Base-by-base conservation (phyloP, 495 filamentous ascomycete genomes). In the Neurospora sublineolata region DNA sequence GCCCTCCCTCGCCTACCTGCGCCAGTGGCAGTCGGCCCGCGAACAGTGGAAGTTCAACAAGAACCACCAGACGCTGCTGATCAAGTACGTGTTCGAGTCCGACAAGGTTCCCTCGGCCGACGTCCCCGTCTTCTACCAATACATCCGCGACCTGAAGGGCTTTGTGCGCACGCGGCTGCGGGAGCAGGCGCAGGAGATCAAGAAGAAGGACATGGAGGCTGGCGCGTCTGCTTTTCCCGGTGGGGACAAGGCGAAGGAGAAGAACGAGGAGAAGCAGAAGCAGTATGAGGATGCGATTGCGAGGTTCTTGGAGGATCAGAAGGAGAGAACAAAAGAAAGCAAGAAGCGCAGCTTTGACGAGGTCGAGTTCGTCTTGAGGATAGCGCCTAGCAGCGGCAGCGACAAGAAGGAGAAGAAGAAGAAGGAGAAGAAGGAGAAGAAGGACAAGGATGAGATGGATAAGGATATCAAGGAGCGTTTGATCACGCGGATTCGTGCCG, bases 21-120 rank as follows among this genome's bases (percentile, higher is more conserved):
- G 83, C 33, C 85, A 86, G 77, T 94, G 92, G 85, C 82, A 90
- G 78, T 86, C 85, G 58, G 84, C 87, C 67, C 89, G 87, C 58
- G 80, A 84, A 0, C 83, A 81, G 42, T 97, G 94, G 94, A 97
- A 97, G 80, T 97, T 97, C 83, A 94, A 94, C 83, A 97, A 97
- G 83, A 91, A 90, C 70, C 87, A 91, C 77, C 93, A 97, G 81
- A 91, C 88, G 18, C 87, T 90, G 70, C 81, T 97, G 18, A 87
- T 97, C 79, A 94, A 94, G 82, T 88, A 95, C 77, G 79, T 92
- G 30, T 92, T 94, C 76, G 88, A 91, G 71, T 78, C 88, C 67
- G 83, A 88, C 41, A 86, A 79, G 71, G 73, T 97, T 20, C 92
- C 93, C 0, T 80, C 88, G 11, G 79, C 83, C 68, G 88, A 93